Conservation (phyloP, 768 basidiomycete genomes). For the Suillus variegatus region DNA sequence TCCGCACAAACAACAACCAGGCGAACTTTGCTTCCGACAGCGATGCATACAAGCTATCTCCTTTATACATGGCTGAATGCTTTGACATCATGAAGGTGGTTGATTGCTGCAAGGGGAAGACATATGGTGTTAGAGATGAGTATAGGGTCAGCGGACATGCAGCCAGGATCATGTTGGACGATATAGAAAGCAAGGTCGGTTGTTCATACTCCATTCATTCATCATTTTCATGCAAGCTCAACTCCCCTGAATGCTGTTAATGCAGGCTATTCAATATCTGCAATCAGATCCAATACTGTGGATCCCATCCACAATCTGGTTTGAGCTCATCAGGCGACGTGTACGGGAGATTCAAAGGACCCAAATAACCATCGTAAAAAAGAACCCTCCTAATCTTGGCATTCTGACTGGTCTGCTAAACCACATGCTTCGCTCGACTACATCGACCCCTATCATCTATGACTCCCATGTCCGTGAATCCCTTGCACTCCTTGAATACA, state of each 20-base stretch:
- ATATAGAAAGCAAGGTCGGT: too few species aligned
- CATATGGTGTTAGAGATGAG: too few species aligned
- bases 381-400: conserved; percentile 10
- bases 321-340: conserved; percentile 4
- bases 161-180: too few species aligned
- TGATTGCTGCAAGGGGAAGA: too few species aligned
- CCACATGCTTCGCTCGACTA: conserved; percentile 9
- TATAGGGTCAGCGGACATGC: too few species aligned
- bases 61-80: too few species aligned
- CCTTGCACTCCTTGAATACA: conserved; percentile 12
- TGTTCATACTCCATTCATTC: too few species aligned
- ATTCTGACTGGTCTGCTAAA: conserved; percentile 12
- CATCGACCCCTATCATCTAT: conserved; percentile 12
- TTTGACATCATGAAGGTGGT: too few species aligned
- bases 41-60: too few species aligned
- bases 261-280: conserved; percentile 3
- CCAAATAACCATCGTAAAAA: background rate
- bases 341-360: conserved; percentile 4
- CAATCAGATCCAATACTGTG: conserved; percentile 11
- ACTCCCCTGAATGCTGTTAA: too few species aligned
- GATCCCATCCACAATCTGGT: conserved; percentile 11
- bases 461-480: conserved; percentile 15
- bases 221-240: background rate
- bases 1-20: too few species aligned
- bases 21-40: too few species aligned